A percentile compares a stretch with the other conserved stretches of the same genome.
Evolutionary conservation across 768 basidiomycete species (phyloP).

Genomic region (Cantharellus anzutake): DNA sequence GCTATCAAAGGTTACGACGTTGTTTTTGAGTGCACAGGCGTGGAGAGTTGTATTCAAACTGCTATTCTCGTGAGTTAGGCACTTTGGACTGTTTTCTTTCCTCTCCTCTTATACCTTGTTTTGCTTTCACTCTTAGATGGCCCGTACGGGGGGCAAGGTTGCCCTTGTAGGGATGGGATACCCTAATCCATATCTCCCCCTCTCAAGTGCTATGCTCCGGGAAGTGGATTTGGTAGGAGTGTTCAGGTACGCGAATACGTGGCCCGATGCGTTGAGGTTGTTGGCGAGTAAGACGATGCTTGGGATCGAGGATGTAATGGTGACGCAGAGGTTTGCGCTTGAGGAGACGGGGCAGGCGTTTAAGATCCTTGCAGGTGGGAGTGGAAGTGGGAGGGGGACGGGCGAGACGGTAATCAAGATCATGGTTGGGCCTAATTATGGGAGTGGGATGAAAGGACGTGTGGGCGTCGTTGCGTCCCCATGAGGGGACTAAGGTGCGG

Average conservation of each 20-base stretch:
- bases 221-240: conserved; percentile 88
- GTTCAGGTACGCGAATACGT: conserved; percentile 57
- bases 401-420: conserved; percentile 81
- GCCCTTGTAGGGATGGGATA: conserved; percentile 95
- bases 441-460: not conserved
- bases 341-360: conserved; percentile 56
- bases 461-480: not conserved
- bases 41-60: conserved; percentile 81
- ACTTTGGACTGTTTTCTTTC: not conserved
- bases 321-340: conserved; percentile 60
- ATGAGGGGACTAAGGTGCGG: too few species aligned
- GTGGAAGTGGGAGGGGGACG: conserved; percentile 33
- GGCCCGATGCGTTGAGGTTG: conserved; percentile 65
- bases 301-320: conserved; percentile 42
- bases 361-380: conserved; percentile 56
- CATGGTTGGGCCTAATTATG: conserved; percentile 32
- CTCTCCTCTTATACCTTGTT: conserved; percentile 3
- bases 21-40: conserved; percentile 91
- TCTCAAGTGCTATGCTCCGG: conserved; percentile 61
- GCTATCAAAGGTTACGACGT: conserved; percentile 51
- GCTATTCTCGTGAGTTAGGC: conserved; percentile 55
- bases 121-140: conserved; percentile 31
- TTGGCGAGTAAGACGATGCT: conserved; percentile 49
- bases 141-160: conserved; percentile 70
- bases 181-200: conserved; percentile 60